Evolutionary conservation across 495 filamentous ascomycete species (phyloP).

Genomic region (Pseudotulostoma volvatum): DNA sequence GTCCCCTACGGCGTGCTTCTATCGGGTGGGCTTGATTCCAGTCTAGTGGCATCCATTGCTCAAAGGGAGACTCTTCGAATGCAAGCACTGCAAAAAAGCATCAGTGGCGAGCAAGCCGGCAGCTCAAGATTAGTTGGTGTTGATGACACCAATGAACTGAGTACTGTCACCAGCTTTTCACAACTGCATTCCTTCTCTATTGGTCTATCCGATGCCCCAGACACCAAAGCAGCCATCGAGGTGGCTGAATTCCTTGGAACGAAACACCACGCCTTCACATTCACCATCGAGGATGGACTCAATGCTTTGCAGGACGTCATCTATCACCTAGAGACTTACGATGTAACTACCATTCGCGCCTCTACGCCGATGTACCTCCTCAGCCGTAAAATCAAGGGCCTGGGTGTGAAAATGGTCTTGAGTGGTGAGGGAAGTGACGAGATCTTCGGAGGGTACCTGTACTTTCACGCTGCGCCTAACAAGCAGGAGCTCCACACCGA

Average conservation of each 20-base stretch:
- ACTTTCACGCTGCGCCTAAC: slow-evolving; percentile 89
- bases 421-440: slow-evolving; percentile 94
- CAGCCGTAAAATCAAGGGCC: slow-evolving; percentile 93
- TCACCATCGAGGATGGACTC: slow-evolving; percentile 91
- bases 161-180: slow-evolving; percentile 79
- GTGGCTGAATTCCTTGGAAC: slow-evolving; percentile 93
- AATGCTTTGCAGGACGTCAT: slow-evolving; percentile 94
- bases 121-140: slow-evolving; percentile 75
- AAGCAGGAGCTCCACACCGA: slow-evolving; percentile 86
- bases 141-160: slow-evolving; percentile 75
- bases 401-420: slow-evolving; percentile 98
- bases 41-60: slow-evolving; percentile 85
- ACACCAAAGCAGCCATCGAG: slow-evolving; percentile 72
- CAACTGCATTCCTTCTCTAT: slow-evolving; percentile 98
- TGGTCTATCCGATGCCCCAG: slow-evolving; percentile 77
- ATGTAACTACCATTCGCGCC: slow-evolving; percentile 95
- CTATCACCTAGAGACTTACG: slow-evolving; percentile 92
- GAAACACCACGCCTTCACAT: slow-evolving; percentile 93
- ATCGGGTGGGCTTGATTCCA: slow-evolving; percentile 91
- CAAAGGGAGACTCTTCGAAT: slow-evolving; percentile 76
- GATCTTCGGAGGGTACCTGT: slow-evolving; percentile 96
- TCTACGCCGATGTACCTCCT: slow-evolving; percentile 98
- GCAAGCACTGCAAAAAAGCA: slow-evolving; percentile 27
- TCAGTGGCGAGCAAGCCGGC: slow-evolving; percentile 21
- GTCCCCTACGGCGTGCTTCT: slow-evolving; percentile 94